Evolutionary conservation across 2,329 filamentous ascomycete genomes (phyloP), one percentile per base, ranked within the genome.

Genomic region (Claviceps sp.): DNA sequence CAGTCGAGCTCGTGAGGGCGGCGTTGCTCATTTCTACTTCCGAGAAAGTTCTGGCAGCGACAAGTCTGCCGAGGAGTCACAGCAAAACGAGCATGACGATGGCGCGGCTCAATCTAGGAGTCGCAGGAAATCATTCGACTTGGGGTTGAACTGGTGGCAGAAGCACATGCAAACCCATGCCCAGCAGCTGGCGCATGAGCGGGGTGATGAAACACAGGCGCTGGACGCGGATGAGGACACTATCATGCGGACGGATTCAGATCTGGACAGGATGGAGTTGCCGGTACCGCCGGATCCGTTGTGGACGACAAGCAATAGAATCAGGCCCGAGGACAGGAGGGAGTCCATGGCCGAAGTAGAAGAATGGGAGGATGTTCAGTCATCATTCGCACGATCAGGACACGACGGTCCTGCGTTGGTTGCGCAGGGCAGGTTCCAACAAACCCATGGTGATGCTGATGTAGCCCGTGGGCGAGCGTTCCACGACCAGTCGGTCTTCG

Each of bases 151-250:
- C 50, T 91, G 86, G 82, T 88, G 88, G 62, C 75, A 93, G 61
- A 78, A 83, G 60, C 83, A 88, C 59, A 86, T 93, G 85, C 85
- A 87, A 58, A 78, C 83, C 59, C 85, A 91, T 66, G 85, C 82
- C 49, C 80, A 87, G 58, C 73, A 82, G 59, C 65, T 82, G 47
- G 75, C 81, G 55, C 68, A 75, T 58, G 73, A 74, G 43, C 68
- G 69, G 26, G 57, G 53, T 23, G 59, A 59, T 1, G 58, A 61
- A 36, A 61, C 57, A 1, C 59, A 61, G 59, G 56, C 36, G 34
- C 53, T 64, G 43, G 62, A 67, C 17, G 50, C 54, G 40, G 55
- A 58, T n/a, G 58, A 58, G 40, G 55, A 57, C 47, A 52, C 47
- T 13, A 50, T 66, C 26, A 62, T 66, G 61, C 60, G 61, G 22